These are phyloP conservation scores for Colletotrichum truncatum DNA, from an alignment of 2,329 filamentous ascomycete species.

Conservation along the genomic window DNA sequence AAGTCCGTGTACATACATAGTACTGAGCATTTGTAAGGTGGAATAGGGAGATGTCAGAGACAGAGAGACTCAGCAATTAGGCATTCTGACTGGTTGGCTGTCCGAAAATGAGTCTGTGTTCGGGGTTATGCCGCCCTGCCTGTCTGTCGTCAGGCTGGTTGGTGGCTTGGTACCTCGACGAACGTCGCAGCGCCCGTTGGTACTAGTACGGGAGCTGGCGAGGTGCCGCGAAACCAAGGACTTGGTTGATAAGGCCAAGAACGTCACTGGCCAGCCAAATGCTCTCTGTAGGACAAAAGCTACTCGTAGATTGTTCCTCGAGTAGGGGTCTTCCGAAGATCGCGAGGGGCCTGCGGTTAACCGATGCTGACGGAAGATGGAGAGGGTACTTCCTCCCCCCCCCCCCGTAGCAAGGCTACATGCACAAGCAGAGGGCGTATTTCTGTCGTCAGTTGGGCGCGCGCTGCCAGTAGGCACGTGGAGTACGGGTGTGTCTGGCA, in stretches of 20 bases:
- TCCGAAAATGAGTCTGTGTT: conserved; percentile 9
- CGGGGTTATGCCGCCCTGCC: not conserved
- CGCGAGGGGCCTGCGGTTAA: conserved; percentile 15
- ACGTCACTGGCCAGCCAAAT: not conserved
- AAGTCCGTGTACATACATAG: conserved; percentile 1
- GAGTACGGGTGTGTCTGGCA: not conserved
- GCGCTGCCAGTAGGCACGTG: not conserved
- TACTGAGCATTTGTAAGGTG: not conserved
- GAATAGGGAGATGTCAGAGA: conserved; percentile 8
- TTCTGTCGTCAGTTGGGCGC: not conserved
- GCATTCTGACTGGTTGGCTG: conserved; percentile 11
- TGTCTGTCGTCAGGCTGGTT: not conserved
- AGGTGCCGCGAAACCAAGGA: conserved; percentile 16
- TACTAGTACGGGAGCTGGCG: conserved; percentile 1
- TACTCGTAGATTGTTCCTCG: conserved; percentile 8
- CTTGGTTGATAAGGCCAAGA: conserved; percentile 25
- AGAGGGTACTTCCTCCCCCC: conserved; percentile 14
- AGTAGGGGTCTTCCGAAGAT: conserved; percentile 22
- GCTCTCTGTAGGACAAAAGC: too few species aligned
- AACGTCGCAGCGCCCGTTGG: not conserved
- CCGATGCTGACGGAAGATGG: conserved; percentile 21
- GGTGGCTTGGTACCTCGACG: not conserved
- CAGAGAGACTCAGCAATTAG: not conserved
- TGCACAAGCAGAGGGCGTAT: not conserved
- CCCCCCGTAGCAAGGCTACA: conserved; percentile 18